Evolutionary conservation across 805 yeast genomes (phyloP), one percentile per base, ranked within the genome.

Genomic region (Candida dendrica): DNA sequence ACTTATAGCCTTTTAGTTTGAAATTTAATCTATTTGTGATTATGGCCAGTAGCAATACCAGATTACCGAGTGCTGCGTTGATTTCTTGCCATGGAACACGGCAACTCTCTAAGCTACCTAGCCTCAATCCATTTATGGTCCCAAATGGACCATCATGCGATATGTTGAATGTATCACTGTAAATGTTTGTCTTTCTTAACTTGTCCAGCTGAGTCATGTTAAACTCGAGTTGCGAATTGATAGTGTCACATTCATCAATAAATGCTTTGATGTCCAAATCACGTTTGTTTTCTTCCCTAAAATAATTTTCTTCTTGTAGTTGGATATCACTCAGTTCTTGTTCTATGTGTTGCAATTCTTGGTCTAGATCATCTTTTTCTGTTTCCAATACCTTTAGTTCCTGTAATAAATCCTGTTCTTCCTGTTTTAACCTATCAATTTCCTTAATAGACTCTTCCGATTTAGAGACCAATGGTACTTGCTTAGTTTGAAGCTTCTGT

Each of bases 61-160:
- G 65, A 50, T 90, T 96, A 0, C 98, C 98, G 52, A 90, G 63
- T 0, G 95, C 96, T 2, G 95, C 93, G 56, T 89, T 90, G 35
- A 88, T 81, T 52, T 90, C 98, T 42, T 86, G 77, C 95, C 95
- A 88, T 2, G 95, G 83, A 0, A 90, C 85, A 45, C 71, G 74
- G 41, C 66, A 61, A 7, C 70, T 74, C 34, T 74, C 77, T 38
- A 77, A 59, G 13, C 79, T 68, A 0, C 98, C 98, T n/a, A 91
- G 59, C 43, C 96, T 64, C 20, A 87, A 68, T 0, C 90, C 91
- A 61, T 90, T 90, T 27, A 90, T 91, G 1, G 93, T 82, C 0
- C 95, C 96, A 63, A 85, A 87, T 29, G 77, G 76, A 5, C 91
- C 93, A 47, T 85, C 87, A 48, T 81, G 84, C 2, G 95, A 84